Conservation (phyloP, 2,329 filamentous ascomycete species). For the Immersiporthe knoxdaviesiana region DNA sequence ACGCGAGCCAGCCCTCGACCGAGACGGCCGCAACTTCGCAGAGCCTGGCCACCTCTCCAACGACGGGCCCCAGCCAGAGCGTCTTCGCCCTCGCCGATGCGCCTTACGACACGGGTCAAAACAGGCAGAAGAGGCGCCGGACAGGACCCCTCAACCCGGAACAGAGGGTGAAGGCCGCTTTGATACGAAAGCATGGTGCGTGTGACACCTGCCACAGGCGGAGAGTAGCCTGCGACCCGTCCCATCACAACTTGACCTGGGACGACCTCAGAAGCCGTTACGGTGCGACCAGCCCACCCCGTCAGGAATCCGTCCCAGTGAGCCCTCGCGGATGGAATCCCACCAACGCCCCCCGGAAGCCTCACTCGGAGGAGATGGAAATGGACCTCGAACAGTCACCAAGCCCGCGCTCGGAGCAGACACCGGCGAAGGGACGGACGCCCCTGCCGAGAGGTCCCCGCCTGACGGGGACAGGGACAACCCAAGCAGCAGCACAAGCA, state of each 20-base stretch:
- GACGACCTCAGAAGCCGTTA: conserved; percentile 20
- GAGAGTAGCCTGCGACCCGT: conserved; percentile 50
- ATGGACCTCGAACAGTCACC: conserved; percentile 47
- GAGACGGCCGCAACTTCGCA: conserved; percentile 57
- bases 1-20: conserved; percentile 44
- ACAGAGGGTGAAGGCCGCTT: conserved; percentile 61
- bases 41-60: conserved; percentile 54
- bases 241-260: conserved; percentile 3
- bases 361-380: conserved; percentile 59
- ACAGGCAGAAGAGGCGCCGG: conserved; percentile 60
- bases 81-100: conserved; percentile 62
- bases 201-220: conserved; percentile 59
- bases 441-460: conserved; percentile 60
- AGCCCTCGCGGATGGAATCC: conserved; percentile 27
- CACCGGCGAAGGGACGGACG: conserved; percentile 55
- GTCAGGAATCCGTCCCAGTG: conserved; percentile 25
- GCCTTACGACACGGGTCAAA: conserved; percentile 55
- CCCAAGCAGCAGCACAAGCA: conserved; percentile 31
- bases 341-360: conserved; percentile 40
- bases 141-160: conserved; percentile 62
- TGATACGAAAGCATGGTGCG: conserved; percentile 63
- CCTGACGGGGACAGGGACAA: conserved; percentile 55
- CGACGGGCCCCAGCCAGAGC: conserved; percentile 47
- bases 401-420: conserved; percentile 38
- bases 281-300: conserved; percentile 27